Base-by-base conservation (phyloP, 140 eudicot species). In the Cichorium intybus region DNA sequence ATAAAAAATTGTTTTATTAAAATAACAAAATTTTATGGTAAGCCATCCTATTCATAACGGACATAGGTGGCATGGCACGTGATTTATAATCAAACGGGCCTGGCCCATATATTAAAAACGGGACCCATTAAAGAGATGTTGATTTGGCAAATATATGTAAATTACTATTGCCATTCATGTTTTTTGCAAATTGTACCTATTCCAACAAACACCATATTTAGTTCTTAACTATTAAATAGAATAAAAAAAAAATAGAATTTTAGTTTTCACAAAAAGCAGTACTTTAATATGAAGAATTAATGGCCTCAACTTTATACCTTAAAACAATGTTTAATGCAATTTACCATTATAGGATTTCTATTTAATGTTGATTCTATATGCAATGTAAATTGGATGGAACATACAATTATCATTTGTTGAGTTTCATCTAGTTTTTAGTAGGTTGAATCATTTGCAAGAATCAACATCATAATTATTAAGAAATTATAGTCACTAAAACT, bases 21-120 rank as follows among this genome's bases (percentile, higher is more conserved):
- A 53, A 53, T 11, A 12, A 53, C n/a, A 53, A 53, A 53, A 10
- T 17, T 23, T 23, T 31, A 53, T 53, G 34, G 59, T 24, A 53
- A 53, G 33, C 59, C 10, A 53, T 53, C 59, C 59, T 53, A 53
- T 53, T 53, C 35, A 53, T 53, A 15, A 52, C 18, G 58, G 34
- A 14, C 34, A 53, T 54, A 24, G 60, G 37, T 54, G 60, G 35
- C 60, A 15, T 24, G 60, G 21, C 60, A 54, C 37, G 11, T 54
- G 60, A 15, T 24, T 10, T 54, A 29, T 18, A 17, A 54, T 54
- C 15, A 53, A 24, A 11, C 29, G 24, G 60, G 60, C 60, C 21
- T 54, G 60, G 37, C 60, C 60, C 60, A 24, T 24, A 24, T 20
- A 54, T 26, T 54, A 24, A 12, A 2, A 1, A 3, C 5, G 37